Base-by-base conservation (phyloP, 176 grass and related monocot species). In the Aegilops longissima region DNA sequence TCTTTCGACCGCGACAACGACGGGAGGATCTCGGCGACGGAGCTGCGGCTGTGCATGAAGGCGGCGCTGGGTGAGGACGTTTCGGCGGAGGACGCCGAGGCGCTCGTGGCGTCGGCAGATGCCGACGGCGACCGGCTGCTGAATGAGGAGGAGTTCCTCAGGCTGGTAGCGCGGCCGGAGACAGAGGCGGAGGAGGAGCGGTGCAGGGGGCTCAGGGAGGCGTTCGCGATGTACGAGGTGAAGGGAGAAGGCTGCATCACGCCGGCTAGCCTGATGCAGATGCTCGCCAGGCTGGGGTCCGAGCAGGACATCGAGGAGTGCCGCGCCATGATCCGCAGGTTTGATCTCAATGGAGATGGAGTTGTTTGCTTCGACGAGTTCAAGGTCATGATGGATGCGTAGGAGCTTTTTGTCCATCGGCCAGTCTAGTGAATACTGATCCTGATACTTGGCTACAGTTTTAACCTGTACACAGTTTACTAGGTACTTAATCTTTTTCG, bases 291-390 rank as follows among this genome's bases (percentile, higher is more conserved):
- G 83, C 63, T 86, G 17, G 88, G 83, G 14, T 69, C 35, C 20
- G 83, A 70, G 51, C 87, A 75, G 77, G 82, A 30, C 76, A 80
- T 85, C 2, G 82, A 80, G 1, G 82, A 89, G 59, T 89, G 87
- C 20, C 5, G 5, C 9, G 77, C 77, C 11, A 90, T 90, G 83
- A 90, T 90, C 49, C 76, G 51, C 51, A 86, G 83, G 70, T 90
- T 90, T 12, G 88, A 90, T 8, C 78, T 90, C 4, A 4, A 90
- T 1, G 88, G 88, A 6, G 88, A 90, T 1, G 83, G 88, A 0
- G 83, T 86, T 0, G 63, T 90, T 54, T 86, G 83, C 71, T 86
- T 90, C 1, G 71, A 89, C 1, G 83, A 82, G 64, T 89, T 89
- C 78, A 89, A 44, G 42, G 8, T 66, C 42, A 89, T 89, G 87